These are phyloP conservation scores for Diaporthe sp. DNA, from an alignment of 2,329 filamentous ascomycete genomes.

Conservation along the genomic window DNA sequence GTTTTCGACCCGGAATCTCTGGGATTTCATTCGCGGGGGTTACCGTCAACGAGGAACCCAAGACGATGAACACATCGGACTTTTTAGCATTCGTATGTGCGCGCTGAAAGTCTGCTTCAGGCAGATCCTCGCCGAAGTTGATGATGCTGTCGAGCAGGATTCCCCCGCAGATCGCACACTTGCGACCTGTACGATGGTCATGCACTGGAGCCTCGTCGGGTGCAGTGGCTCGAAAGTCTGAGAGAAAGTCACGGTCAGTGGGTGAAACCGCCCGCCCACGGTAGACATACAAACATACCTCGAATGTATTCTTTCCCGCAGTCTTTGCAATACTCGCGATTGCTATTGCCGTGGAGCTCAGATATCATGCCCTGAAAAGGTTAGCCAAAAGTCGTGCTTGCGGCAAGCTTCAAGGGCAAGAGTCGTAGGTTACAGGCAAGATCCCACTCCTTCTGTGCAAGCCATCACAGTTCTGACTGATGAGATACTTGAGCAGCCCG, in stretches of 20 bases:
- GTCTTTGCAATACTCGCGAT: slow-evolving; percentile 58
- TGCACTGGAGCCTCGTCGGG: slow-evolving; percentile 57
- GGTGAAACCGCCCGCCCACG: background rate
- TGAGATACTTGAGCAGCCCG: slow-evolving; percentile 22
- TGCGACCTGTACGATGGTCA: slow-evolving; percentile 62
- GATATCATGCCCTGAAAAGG: slow-evolving; percentile 55
- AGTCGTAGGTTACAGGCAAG: slow-evolving; percentile 49
- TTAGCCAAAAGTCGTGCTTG: background rate
- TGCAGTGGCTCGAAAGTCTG: slow-evolving; percentile 60
- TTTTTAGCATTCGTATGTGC: slow-evolving; percentile 54
- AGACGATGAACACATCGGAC: slow-evolving; percentile 60
- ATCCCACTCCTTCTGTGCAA: slow-evolving; percentile 61
- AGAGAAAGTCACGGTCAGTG: background rate
- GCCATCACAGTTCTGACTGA: slow-evolving; percentile 58
- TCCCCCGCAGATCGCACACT: slow-evolving; percentile 56
- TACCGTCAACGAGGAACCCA: slow-evolving; percentile 61
- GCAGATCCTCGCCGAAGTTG: slow-evolving; percentile 59
- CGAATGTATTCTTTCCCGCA: slow-evolving; percentile 62
- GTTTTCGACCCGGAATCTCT: slow-evolving; percentile 49
- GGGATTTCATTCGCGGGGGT: slow-evolving; percentile 58
- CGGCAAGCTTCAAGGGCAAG: background rate
- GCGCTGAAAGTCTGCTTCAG: slow-evolving; percentile 48
- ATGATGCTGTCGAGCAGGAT: slow-evolving; percentile 59
- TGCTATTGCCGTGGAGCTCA: slow-evolving; percentile 63
- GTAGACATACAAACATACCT: slow-evolving; percentile 46